Conservation (phyloP, 768 basidiomycete species). For the Calocybe gangraenosa region DNA sequence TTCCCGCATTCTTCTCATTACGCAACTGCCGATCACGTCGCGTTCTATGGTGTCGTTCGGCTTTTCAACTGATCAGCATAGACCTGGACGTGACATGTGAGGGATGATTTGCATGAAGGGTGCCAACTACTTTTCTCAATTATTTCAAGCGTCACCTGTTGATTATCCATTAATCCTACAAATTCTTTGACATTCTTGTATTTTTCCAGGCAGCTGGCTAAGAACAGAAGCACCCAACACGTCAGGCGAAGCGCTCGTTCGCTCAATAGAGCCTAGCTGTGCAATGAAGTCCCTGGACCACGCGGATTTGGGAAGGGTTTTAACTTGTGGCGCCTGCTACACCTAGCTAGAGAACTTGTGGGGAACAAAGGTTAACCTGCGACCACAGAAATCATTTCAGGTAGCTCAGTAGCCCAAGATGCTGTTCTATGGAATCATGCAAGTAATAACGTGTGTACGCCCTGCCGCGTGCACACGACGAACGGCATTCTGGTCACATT, state of each 20-base stretch:
- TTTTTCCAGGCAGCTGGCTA: background rate
- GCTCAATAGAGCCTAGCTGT: background rate
- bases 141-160: too few species aligned
- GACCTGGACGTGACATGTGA: background rate
- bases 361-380: background rate
- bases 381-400: conserved; percentile 3
- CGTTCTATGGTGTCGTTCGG: conserved; percentile 9
- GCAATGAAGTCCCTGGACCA: conserved; percentile 11
- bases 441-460: background rate
- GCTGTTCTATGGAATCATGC: conserved; percentile 5
- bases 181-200: too few species aligned
- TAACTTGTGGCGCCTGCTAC: conserved; percentile 14
- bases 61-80: conserved; percentile 8
- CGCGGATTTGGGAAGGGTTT: conserved; percentile 5
- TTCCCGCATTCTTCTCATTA: conserved; percentile 15
- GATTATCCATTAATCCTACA: too few species aligned
- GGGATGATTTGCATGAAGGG: conserved; percentile 9
- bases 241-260: conserved; percentile 3
- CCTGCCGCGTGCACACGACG: conserved; percentile 7
- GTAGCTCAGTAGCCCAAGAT: conserved; percentile 5
- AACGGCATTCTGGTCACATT: conserved; percentile 7
- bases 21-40: conserved; percentile 19
- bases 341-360: conserved; percentile 6
- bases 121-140: too few species aligned
- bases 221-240: background rate